phyloP scores from a whole-genome alignment of 2,329 filamentous ascomycete genomes.

The Aspergillus amoenus region DNA sequence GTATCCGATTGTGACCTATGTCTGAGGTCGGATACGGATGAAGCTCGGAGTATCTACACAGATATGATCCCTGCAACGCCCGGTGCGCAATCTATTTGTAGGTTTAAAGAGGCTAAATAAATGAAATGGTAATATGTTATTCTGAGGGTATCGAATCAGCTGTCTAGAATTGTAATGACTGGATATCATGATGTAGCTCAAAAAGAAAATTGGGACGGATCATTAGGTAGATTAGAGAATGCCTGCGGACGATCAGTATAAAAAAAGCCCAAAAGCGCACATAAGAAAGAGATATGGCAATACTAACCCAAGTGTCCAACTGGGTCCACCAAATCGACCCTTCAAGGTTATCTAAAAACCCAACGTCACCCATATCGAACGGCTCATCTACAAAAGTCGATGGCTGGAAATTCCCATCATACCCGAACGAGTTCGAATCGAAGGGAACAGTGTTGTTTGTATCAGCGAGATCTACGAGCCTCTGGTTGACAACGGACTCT shows the following conservation, averaged over 20 bases:
- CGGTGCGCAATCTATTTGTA: background rate
- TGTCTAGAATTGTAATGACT: background rate
- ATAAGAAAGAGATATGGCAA: background rate
- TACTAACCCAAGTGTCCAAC: slow-evolving; percentile 39
- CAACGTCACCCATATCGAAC: slow-evolving; percentile 25
- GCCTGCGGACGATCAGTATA: slow-evolving; percentile 26
- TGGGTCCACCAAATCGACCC: slow-evolving; percentile 41
- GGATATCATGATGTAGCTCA: background rate
- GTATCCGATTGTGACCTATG: too few relatives aligned
- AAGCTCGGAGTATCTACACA: background rate
- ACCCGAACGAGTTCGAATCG: slow-evolving; percentile 16
- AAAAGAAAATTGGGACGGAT: slow-evolving; percentile 26
- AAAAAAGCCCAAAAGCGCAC: background rate
- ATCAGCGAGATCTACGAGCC: background rate
- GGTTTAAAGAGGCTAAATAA: background rate
- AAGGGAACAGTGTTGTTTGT: slow-evolving; percentile 12
- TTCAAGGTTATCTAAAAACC: slow-evolving; percentile 36
- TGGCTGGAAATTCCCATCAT: slow-evolving; percentile 21
- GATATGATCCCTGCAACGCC: background rate
- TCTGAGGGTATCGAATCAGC: background rate
- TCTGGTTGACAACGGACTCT: slow-evolving; percentile 6
- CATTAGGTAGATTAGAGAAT: slow-evolving; percentile 33
- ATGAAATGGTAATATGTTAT: background rate
- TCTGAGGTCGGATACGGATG: background rate
- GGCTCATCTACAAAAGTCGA: slow-evolving; percentile 17